Evolutionary conservation across 371 early-diverging fungal genomes (phyloP), one percentile per base, ranked within the genome.

Genomic region (Funneliformis caledonium): DNA sequence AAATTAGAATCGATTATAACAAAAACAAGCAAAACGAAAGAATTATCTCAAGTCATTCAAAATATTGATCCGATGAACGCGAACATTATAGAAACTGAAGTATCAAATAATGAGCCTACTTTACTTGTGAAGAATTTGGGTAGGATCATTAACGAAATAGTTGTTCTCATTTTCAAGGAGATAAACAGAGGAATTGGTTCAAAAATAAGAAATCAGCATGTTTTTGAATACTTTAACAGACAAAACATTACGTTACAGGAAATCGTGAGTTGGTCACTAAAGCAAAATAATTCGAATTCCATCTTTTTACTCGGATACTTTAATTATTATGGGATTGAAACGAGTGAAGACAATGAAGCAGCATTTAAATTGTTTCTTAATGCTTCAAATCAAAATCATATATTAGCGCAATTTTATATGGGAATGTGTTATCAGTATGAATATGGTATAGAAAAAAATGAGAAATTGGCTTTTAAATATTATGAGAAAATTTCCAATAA

Each of bases 401-500:
- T 56, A 56, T 19, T 56, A 16, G 14, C 56, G 19, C 56, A 56
- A 48, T 72, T 77, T 65, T 47, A 61, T 62, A 19, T 82, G 11
- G 83, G 81, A 4, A 11, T 81, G 4, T 75, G 43, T 14, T 75
- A 79, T 69, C 42, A 81, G 16, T 74, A 81, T 61, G 83, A 81
- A 22, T 12, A 56, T 45, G 72, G 79, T 6, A 47, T 65, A 4
- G 6, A 4, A 33, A 73, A 73, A 52, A 68, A 81, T 22, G 65
- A 48, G 9, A 11, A 16, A 2, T 31, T 43, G 22, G 83, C 81
- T 9, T 73, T 83, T 16, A 14, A 22, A 45, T 79, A 74, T 72
- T 79, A 78, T 56, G 48, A 78, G 59, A 74, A 50, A 19, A 22
- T 81, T 72, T 82, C 81, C 70, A 88, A 87, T 16, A 86, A 88